Percentiles rank a stretch among this genome's conserved stretches.
Conservation (phyloP, 805 yeast species). For the Ogataea trehalophila region DNA sequence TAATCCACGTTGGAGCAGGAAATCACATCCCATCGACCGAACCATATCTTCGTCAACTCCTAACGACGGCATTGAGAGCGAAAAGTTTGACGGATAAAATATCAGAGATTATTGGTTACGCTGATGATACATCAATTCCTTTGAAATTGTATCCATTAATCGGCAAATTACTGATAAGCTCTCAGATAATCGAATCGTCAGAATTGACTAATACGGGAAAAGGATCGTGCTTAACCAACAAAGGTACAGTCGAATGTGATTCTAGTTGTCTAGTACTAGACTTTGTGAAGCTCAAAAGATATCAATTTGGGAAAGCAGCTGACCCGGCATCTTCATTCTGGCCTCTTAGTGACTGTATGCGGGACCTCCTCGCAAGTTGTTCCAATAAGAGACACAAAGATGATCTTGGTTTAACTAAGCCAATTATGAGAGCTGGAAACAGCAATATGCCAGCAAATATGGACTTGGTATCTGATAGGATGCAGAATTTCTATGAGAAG, state of each 20-base stretch:
- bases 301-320: constrained; percentile 4
- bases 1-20: constrained; percentile 54
- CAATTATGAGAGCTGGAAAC: constrained; percentile 24
- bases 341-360: constrained; percentile 31
- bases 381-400: constrained; percentile 3
- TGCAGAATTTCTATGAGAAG: constrained; percentile 7
- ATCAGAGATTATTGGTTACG: too few relatives aligned
- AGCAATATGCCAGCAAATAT: background rate
- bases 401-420: constrained; percentile 29
- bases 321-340: background rate
- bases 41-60: background rate
- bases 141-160: too few relatives aligned
- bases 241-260: constrained; percentile 43
- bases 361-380: constrained; percentile 23
- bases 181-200: constrained; percentile 29
- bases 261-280: constrained; percentile 31
- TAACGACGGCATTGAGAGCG: background rate
- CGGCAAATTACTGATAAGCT: background rate
- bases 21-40: constrained; percentile 24
- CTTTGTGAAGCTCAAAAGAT: constrained; percentile 7
- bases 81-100: too few relatives aligned
- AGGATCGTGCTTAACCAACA: constrained; percentile 39
- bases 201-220: constrained; percentile 45
- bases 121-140: background rate
- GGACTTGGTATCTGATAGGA: constrained; percentile 5